Evolutionary conservation across 75 land plant species (phyloP).

Genomic region (Cupressus sempervirens): DNA sequence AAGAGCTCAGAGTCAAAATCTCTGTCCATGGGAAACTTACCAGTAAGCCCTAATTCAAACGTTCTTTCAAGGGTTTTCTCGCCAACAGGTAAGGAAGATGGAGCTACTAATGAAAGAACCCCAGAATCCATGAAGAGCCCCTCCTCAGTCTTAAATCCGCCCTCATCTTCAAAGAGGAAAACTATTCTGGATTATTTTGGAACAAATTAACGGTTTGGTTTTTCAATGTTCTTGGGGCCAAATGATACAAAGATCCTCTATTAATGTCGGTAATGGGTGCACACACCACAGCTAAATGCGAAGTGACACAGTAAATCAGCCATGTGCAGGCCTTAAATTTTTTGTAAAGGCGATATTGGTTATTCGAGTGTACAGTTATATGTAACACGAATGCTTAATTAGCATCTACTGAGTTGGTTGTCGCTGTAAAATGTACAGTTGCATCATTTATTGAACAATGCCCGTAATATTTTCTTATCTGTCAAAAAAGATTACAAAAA

Average conservation of each 20-base stretch:
- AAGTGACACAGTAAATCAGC: neutral
- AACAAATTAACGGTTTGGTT: neutral
- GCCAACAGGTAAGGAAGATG: neutral
- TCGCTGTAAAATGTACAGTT: neutral
- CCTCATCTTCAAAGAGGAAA: constrained; percentile 57
- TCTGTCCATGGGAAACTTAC: neutral
- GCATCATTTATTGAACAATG: neutral
- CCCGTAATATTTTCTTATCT: neutral
- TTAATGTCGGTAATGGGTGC: neutral
- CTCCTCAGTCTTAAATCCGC: constrained; percentile 72
- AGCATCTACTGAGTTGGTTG: neutral
- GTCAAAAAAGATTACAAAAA: neutral
- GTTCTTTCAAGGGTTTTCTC: constrained; percentile 1
- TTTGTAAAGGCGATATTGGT: neutral
- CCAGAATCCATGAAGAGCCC: constrained; percentile 53
- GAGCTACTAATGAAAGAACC: constrained; percentile 21
- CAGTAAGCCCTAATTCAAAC: constrained; percentile 4
- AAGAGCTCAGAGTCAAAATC: neutral
- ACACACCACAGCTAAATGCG: neutral
- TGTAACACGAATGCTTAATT: neutral
- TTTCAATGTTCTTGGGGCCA: neutral
- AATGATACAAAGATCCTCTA: neutral
- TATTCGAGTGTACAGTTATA: constrained; percentile 4
- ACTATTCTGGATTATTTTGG: constrained; percentile 59
- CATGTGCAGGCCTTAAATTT: neutral